Base-by-base conservation (phyloP, 768 basidiomycete species). In the Lenzites betulinus region DNA sequence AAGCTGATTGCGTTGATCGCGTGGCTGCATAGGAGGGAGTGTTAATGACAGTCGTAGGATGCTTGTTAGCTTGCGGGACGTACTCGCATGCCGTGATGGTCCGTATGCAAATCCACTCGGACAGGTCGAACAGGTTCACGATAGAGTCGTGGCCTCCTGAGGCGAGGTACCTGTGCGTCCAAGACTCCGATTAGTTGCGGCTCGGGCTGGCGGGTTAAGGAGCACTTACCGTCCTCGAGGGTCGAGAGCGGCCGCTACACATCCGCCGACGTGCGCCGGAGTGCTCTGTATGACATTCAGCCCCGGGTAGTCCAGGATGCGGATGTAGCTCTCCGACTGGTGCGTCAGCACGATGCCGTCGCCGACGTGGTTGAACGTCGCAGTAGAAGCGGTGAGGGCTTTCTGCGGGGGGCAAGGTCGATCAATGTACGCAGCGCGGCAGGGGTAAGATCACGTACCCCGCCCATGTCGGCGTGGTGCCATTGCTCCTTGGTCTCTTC, bases 61-160 rank as follows among this genome's bases (percentile, higher is more conserved):
- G 33, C 35, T 26, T 1, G 30, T 7, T 39, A 2, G 42, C 62
- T 3, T 7, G 23, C 33, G 16, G 7, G 15, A 83, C 89, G 64
- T 69, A 93, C 91, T 93, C 90, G 86, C 89, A 90, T 23, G 84
- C 79, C 20, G 87, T 83, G 60, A 92, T 90, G 18, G 89, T 91
- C 47, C 88, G 81, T 4, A 83, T 82, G 60, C 86, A 88, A 66
- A 93, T 89, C 90, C 89, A 92, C 59, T 92, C 88, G n/a, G 79
- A 78, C 59, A 87, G 66, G 70, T 92, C 90, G 67, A 91, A 92
- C 69, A 93, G 76, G 67, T 92, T 90, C 49, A 93, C 86, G 55
- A 93, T 92, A 8, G 89, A 90, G 69, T 93, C 91, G 56, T 83
- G 80, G 13, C 91, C 91, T 33, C 91, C 90, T 1, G 90, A 88